Percentiles rank a stretch among this genome's conserved stretches.
phyloP scores from a whole-genome alignment of 2,329 filamentous ascomycete genomes.

The Blastomyces emzantsi region DNA sequence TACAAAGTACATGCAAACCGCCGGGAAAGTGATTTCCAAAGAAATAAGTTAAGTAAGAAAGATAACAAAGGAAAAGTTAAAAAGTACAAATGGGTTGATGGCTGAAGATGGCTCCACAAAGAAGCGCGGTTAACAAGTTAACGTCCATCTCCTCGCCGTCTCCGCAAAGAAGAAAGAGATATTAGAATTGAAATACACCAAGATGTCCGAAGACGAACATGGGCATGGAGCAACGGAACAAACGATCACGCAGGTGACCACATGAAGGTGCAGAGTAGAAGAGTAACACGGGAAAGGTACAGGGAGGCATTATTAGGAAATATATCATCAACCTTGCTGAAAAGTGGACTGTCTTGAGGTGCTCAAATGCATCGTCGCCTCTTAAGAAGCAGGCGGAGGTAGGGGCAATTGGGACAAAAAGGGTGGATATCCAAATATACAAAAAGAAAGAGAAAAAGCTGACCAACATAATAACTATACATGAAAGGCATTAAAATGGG shows the following conservation, averaged over 20 bases:
- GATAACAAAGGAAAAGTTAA: neutral
- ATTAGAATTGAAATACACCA: slow-evolving; percentile 8
- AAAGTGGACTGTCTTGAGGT: neutral
- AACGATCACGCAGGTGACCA: neutral
- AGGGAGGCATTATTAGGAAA: slow-evolving; percentile 1
- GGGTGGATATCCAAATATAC: slow-evolving; percentile 4
- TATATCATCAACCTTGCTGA: neutral
- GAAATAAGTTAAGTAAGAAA: neutral
- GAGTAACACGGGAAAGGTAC: neutral
- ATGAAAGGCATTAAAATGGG: neutral
- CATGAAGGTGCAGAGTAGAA: neutral
- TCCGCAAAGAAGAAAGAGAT: neutral
- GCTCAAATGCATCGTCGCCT: neutral
- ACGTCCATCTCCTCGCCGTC: neutral
- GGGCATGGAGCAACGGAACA: slow-evolving; percentile 1
- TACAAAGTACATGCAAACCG: neutral
- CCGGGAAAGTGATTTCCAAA: neutral
- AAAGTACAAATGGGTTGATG: neutral
- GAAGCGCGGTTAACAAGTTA: neutral
- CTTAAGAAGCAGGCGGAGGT: neutral
- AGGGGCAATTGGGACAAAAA: neutral
- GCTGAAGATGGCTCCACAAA: neutral
- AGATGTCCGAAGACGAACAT: neutral
- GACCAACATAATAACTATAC: slow-evolving; percentile 10
- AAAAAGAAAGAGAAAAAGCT: neutral